Conservation (phyloP, 768 basidiomycete species). For the Boletus vinaceobasis region DNA sequence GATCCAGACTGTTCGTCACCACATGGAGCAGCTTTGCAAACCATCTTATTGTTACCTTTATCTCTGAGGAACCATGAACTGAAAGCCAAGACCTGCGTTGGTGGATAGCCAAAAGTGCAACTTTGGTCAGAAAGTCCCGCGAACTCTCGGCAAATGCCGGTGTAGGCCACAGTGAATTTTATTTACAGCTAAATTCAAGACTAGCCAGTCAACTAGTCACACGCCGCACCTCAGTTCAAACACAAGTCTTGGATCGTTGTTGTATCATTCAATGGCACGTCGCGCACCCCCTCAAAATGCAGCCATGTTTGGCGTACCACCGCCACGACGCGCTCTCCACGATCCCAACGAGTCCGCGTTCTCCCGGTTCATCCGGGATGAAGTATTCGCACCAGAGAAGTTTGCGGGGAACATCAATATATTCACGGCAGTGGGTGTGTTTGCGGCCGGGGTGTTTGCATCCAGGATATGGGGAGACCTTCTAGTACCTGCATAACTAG, state of each 20-base stretch:
- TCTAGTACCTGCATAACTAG: constrained; percentile 58
- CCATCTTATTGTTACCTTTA: background rate
- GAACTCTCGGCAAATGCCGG: constrained; percentile 21
- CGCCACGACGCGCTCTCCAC: constrained; percentile 40
- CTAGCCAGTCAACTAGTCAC: background rate
- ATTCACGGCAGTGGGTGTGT: constrained; percentile 60
- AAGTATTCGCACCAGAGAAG: constrained; percentile 73
- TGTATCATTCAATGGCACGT: constrained; percentile 56
- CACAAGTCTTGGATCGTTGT: background rate
- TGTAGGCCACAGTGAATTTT: background rate
- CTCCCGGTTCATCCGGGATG: constrained; percentile 51
- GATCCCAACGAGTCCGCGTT: constrained; percentile 66
- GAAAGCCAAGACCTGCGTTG: no score
- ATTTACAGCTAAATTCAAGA: no score
- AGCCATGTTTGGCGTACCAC: constrained; percentile 45
- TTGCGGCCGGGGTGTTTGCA: constrained; percentile 65
- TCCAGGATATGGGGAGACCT: constrained; percentile 78
- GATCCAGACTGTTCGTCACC: background rate
- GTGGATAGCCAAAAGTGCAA: no score
- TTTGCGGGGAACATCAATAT: constrained; percentile 71
- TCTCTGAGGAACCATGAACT: background rate
- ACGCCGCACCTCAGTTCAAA: background rate
- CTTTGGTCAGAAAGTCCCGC: background rate
- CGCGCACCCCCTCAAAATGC: constrained; percentile 57
- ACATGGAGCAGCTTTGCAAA: background rate